Evolutionary conservation across 106 monocot genomes (phyloP).

Genomic region (Dactylorhiza incarnata): DNA sequence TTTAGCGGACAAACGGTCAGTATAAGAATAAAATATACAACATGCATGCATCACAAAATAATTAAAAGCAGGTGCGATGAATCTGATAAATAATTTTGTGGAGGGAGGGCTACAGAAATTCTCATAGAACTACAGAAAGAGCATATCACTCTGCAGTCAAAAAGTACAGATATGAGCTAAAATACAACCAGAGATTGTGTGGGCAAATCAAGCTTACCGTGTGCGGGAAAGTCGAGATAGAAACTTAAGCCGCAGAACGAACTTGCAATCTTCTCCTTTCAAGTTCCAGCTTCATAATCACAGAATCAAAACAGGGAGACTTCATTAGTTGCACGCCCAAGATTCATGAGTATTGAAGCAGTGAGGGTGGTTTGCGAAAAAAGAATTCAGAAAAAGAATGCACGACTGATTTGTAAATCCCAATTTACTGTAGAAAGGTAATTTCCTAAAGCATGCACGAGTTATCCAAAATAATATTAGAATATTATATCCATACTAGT

Average conservation of each 20-base stretch:
- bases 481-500: too few species aligned
- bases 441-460: neutral
- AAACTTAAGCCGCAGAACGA: slow-evolving; percentile 23
- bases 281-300: slow-evolving; percentile 51
- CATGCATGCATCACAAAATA: neutral
- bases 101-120: neutral
- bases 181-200: neutral
- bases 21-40: neutral
- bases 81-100: neutral
- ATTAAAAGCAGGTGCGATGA: neutral
- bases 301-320: slow-evolving; percentile 2
- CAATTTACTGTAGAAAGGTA: neutral
- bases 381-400: neutral
- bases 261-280: slow-evolving; percentile 81
- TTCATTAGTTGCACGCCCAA: neutral
- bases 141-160: neutral
- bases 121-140: neutral
- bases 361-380: neutral
- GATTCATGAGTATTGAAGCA: neutral
- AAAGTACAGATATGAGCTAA: neutral
- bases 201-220: neutral
- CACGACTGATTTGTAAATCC: neutral
- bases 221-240: neutral
- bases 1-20: neutral
- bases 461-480: too few species aligned